These are phyloP conservation scores for Auxenochlorella protothecoides DNA, from an alignment of 139 green algal species.

Conservation along the genomic window DNA sequence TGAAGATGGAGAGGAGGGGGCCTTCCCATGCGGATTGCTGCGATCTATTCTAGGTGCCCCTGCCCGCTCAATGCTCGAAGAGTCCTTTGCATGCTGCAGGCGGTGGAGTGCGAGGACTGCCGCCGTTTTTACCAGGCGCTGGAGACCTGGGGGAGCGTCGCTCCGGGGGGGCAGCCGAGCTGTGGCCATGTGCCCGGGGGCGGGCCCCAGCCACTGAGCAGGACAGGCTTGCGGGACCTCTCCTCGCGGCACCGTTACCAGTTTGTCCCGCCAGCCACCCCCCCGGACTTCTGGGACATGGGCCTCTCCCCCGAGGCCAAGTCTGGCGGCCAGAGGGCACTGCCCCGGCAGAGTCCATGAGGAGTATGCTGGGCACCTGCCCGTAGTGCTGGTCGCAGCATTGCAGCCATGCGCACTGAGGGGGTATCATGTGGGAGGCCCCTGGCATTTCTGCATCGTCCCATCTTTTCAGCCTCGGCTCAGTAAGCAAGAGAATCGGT, in stretches of 20 bases:
- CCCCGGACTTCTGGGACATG: not conserved
- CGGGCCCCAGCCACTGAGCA: not conserved
- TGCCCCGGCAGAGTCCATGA: no score
- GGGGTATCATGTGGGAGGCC: no score
- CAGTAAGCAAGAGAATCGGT: no score
- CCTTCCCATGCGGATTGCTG: not conserved
- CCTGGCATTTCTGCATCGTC: no score
- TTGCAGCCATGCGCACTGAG: no score
- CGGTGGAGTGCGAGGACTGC: slow-evolving; percentile 33
- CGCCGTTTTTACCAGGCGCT: slow-evolving; percentile 32
- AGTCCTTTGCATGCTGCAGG: not conserved
- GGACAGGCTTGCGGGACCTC: not conserved
- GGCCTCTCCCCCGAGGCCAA: not conserved
- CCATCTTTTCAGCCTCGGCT: no score
- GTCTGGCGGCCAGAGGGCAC: no score
- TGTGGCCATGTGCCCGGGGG: slow-evolving; percentile 2
- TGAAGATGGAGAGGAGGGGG: no score
- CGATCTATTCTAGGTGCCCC: not conserved
- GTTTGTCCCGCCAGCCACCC: not conserved
- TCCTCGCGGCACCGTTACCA: not conserved
- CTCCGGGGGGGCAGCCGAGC: not conserved
- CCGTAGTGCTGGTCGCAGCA: no score
- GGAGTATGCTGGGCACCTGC: no score
- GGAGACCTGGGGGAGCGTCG: slow-evolving; percentile 20
- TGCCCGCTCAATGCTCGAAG: not conserved